phyloP scores from a whole-genome alignment of 1,139 yeast species.

The Taiozyma onychis region DNA sequence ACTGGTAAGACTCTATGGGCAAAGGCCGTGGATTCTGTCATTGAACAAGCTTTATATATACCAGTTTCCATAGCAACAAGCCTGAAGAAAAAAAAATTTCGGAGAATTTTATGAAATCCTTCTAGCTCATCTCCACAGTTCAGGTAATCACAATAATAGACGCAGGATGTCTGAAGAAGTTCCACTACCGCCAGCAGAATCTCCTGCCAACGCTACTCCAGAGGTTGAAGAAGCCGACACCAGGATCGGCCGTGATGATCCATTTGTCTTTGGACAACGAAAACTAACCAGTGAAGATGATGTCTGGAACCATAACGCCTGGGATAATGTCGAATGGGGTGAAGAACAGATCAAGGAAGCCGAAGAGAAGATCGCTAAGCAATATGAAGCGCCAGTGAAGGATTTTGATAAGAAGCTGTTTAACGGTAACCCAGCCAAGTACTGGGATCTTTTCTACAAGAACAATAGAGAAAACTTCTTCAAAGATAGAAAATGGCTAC shows the following conservation, averaged over 20 bases:
- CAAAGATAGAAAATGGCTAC: slow-evolving; percentile 95
- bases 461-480: slow-evolving; percentile 90
- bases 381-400: slow-evolving; percentile 74
- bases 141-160: neutral
- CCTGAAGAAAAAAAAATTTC: neutral
- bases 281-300: slow-evolving; percentile 64
- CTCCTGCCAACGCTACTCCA: neutral
- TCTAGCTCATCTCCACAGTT: neutral
- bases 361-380: slow-evolving; percentile 65
- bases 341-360: slow-evolving; percentile 80
- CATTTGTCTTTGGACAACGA: slow-evolving; percentile 90
- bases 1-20: slow-evolving; percentile 96
- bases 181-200: neutral
- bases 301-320: slow-evolving; percentile 91
- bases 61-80: neutral
- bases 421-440: slow-evolving; percentile 83
- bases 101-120: neutral
- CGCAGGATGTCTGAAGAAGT: neutral
- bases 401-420: slow-evolving; percentile 77
- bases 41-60: slow-evolving; percentile 33
- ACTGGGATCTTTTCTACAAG: slow-evolving; percentile 92
- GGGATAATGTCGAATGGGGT: slow-evolving; percentile 99
- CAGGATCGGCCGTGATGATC: slow-evolving; percentile 78
- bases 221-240: slow-evolving; percentile 22
- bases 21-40: slow-evolving; percentile 97